Evolutionary conservation across 2,329 filamentous ascomycete genomes (phyloP), one percentile per base, ranked within the genome.

Genomic region (Aphanocladium album): DNA sequence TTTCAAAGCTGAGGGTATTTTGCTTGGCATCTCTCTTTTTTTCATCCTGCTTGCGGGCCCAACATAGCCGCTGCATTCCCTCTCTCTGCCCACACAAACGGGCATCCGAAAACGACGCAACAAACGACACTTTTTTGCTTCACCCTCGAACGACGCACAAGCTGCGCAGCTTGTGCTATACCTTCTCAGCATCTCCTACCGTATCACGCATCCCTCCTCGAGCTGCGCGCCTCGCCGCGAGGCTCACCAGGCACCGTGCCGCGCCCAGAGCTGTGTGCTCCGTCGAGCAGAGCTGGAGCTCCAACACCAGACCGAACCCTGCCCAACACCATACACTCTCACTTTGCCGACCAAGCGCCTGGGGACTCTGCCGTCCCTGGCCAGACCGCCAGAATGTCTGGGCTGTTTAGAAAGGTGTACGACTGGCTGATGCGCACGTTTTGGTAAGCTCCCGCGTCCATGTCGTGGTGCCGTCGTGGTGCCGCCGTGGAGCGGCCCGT

Each of bases 371-470:
- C 25, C 47, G 35, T 45, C 35, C 56, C 47, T 33, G 49, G 49
- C 49, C 50, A 60, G 30, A 19, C 19, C 14, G 57, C 62, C 59
- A 70, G 70, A 77, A 98, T 98, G 93, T 90, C 91, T 70, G 90
- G 91, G 69, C 80, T 99, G 74, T 96, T 99, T 77, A 90, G 89
- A 73, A 89, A 88, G 79, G 88, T 99, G 76, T 98, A 98, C 82
- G 95, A 98, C 85, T 98, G 93, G 93, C 83, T 98, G 75, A 80
- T 99, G 79, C 89, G 93, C 81, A 90, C 95, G 71, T 98, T 99
- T 79, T 99, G 95, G 93, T 98, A 72, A 81, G 85, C 83, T 53
- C 23, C 16, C 6, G 37, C 49, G 35, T 58, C 17, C 43, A 19
- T 33, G 19, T 21, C 21, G 37, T 21, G 17, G 17, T 30, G 23